These are phyloP conservation scores for Mycena leptocephala DNA, from an alignment of 768 basidiomycete species.

Conservation along the genomic window DNA sequence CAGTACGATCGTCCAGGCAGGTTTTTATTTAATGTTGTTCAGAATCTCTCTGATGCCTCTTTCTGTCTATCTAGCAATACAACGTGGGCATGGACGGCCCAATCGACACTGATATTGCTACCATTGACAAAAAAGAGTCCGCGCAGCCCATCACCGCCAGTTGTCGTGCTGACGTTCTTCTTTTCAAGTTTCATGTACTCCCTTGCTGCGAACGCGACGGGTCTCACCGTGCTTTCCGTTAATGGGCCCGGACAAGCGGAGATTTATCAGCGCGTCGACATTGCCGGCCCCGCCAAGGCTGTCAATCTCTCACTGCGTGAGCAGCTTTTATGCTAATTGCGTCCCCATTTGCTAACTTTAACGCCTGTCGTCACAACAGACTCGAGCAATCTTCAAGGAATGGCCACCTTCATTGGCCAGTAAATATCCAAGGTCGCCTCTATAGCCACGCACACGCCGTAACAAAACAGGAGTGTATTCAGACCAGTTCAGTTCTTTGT, in stretches of 20 bases:
- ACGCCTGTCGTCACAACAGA: slow-evolving; percentile 8
- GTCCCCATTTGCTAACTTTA: slow-evolving; percentile 35
- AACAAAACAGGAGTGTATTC: too few species aligned
- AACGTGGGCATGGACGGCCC: slow-evolving; percentile 12
- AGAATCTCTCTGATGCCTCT: background rate
- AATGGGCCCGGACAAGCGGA: slow-evolving; percentile 50
- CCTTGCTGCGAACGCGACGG: slow-evolving; percentile 54
- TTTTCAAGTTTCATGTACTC: slow-evolving; percentile 58
- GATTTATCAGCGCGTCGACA: slow-evolving; percentile 38
- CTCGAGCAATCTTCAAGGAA: slow-evolving; percentile 26
- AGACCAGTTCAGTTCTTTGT: too few species aligned
- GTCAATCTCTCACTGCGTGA: slow-evolving; percentile 43
- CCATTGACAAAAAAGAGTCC: slow-evolving; percentile 19
- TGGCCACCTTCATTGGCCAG: slow-evolving; percentile 27
- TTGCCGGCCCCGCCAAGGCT: slow-evolving; percentile 45
- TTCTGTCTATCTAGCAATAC: slow-evolving; percentile 10
- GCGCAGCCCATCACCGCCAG: background rate
- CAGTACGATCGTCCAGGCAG: slow-evolving; percentile 14
- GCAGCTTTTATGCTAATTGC: slow-evolving; percentile 40
- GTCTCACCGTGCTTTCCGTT: slow-evolving; percentile 57
- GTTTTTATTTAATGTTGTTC: background rate
- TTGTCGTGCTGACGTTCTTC: background rate
- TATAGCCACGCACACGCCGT: too few species aligned
- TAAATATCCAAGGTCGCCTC: too few species aligned
- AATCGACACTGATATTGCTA: slow-evolving; percentile 22